A percentile compares a stretch with the other conserved stretches of the same genome.
These are phyloP conservation scores for Plantago elongata DNA, from an alignment of 257 asterid species.

Conservation along the genomic window DNA sequence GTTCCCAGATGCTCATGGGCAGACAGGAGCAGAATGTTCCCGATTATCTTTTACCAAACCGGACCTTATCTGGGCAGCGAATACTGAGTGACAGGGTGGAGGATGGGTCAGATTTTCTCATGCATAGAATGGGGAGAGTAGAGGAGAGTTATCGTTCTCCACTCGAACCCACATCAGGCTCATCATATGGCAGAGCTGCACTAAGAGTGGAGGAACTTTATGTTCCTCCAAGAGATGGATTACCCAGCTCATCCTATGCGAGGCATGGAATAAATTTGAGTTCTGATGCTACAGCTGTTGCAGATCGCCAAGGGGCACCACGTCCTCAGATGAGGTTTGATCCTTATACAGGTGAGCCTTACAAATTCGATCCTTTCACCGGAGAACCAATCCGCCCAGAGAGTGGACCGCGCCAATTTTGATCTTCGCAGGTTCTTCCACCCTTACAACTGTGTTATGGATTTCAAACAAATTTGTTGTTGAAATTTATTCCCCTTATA, in stretches of 20 bases:
- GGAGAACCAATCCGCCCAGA: constrained; percentile 73
- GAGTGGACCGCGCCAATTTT: constrained; percentile 25
- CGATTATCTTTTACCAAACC: constrained; percentile 7
- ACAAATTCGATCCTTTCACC: constrained; percentile 89
- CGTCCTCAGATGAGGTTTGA: constrained; percentile 67
- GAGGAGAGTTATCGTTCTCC: constrained; percentile 36
- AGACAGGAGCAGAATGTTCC: background rate
- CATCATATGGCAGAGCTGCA: constrained; percentile 31
- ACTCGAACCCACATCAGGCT: constrained; percentile 15
- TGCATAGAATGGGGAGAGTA: constrained; percentile 24
- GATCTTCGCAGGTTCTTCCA: constrained; percentile 15
- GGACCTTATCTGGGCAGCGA: background rate
- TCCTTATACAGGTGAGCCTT: constrained; percentile 84
- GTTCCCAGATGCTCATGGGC: constrained; percentile 2
- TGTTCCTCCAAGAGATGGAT: constrained; percentile 27
- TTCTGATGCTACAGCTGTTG: constrained; percentile 18
- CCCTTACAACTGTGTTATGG: no score
- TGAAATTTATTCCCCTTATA: no score
- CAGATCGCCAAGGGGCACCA: constrained; percentile 38
- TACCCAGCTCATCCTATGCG: constrained; percentile 36
- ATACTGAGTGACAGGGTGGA: constrained; percentile 16
- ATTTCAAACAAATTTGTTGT: no score
- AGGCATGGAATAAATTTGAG: constrained; percentile 23
- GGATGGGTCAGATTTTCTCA: constrained; percentile 19
- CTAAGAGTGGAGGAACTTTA: constrained; percentile 25